Evolutionary conservation across 805 yeast species (phyloP).

Genomic region (Torulaspora maleeae): DNA sequence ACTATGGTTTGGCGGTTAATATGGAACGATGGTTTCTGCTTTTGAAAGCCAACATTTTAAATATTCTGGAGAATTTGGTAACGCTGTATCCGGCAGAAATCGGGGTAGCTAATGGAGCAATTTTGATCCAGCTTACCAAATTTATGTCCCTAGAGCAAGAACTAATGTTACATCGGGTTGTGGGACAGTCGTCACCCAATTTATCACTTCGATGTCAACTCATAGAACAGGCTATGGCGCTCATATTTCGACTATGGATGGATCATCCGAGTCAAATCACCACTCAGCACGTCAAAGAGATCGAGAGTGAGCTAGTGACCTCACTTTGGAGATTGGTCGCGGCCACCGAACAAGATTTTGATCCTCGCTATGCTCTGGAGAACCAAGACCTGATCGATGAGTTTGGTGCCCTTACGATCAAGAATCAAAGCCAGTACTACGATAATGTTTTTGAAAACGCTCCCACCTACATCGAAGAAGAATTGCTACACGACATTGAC

Average conservation of each 20-base stretch:
- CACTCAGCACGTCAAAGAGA: constrained; percentile 29
- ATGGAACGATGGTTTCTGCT: constrained; percentile 25
- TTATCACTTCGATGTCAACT: constrained; percentile 13
- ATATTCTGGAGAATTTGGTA: constrained; percentile 44
- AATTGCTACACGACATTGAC: constrained; percentile 39
- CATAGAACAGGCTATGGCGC: constrained; percentile 21
- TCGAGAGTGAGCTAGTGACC: constrained; percentile 44
- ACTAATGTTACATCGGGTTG: constrained; percentile 23
- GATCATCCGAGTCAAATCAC: constrained; percentile 15
- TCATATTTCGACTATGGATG: constrained; percentile 23
- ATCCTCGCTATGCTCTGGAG: constrained; percentile 16
- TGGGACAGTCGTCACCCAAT: constrained; percentile 25
- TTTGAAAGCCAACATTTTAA: constrained; percentile 44
- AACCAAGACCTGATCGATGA: constrained; percentile 33
- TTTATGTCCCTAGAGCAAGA: constrained; percentile 37
- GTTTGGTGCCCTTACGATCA: constrained; percentile 33
- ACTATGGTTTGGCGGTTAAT: constrained; percentile 10
- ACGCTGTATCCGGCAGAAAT: constrained; percentile 18
- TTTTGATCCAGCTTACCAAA: constrained; percentile 23
- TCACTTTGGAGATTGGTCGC: constrained; percentile 48
- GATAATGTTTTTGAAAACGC: constrained; percentile 42
- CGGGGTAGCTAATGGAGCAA: constrained; percentile 21
- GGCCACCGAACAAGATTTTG: constrained; percentile 14
- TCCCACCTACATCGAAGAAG: constrained; percentile 38
- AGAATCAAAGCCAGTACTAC: constrained; percentile 29